Conservation (phyloP, 441 rosid species). For the Syzygium malaccense region DNA sequence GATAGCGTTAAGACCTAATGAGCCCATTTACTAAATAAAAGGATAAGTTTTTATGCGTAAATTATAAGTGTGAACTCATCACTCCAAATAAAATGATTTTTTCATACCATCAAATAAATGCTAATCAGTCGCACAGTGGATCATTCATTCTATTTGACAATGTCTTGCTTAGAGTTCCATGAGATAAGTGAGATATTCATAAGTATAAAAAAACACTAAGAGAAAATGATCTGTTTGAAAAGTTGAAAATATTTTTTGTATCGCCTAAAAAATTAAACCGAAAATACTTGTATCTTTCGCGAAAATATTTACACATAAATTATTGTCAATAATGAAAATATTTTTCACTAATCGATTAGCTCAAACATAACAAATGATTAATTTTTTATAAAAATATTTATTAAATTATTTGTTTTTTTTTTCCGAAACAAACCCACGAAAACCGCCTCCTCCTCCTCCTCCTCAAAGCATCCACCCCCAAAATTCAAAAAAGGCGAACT, state of each 20-base stretch:
- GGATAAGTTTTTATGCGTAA: neutral
- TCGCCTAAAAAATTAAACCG: no score
- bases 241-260: no score
- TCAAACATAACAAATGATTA: no score
- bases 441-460: neutral
- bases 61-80: neutral
- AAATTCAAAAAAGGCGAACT: neutral
- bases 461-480: neutral
- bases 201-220: fast-evolving
- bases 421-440: neutral
- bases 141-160: neutral
- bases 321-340: no score
- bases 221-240: neutral
- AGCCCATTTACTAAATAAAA: neutral
- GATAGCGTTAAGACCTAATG: fast-evolving
- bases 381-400: no score
- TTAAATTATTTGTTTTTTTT: no score
- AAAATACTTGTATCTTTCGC: no score
- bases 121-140: neutral
- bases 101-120: neutral
- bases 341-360: no score
- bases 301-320: no score
- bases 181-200: no score
- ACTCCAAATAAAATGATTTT: neutral
- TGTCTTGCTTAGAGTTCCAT: no score